Conservation (phyloP, 257 asterid species). For the Capsicum baccatum region DNA sequence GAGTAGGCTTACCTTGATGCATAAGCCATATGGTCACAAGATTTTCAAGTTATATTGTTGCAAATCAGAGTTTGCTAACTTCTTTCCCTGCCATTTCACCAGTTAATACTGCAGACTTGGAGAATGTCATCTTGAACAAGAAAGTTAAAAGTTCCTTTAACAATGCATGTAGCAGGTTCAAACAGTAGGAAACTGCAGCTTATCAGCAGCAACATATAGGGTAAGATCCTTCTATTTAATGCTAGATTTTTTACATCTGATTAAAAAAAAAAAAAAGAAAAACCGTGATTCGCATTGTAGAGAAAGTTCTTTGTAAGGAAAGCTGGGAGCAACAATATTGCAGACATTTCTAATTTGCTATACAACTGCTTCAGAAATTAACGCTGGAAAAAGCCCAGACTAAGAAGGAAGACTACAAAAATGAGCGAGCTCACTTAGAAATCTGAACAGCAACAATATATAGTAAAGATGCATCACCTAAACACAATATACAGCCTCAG, state of each 20-base stretch:
- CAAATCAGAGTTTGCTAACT: not conserved
- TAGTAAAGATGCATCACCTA: constrained; percentile 34
- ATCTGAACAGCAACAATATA: constrained; percentile 19
- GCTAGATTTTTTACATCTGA: not conserved
- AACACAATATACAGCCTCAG: constrained; percentile 32
- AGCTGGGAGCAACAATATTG: not conserved
- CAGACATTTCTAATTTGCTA: not conserved
- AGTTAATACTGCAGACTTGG: not conserved
- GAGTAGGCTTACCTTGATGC: not conserved
- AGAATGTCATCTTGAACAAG: not conserved
- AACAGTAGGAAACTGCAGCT: not conserved
- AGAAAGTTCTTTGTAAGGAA: not conserved
- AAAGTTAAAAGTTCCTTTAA: not conserved
- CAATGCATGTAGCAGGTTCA: not conserved
- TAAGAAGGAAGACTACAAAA: constrained; percentile 23
- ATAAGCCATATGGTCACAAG: not conserved
- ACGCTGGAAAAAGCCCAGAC: constrained; percentile 9
- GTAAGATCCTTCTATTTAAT: not conserved
- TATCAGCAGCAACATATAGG: not conserved
- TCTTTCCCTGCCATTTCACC: not conserved
- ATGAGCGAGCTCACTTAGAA: constrained; percentile 21
- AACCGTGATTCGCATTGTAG: not conserved
- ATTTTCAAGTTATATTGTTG: not conserved
- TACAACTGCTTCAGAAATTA: constrained; percentile 18
- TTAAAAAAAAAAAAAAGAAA: not conserved